Base-by-base conservation (phyloP, 2,329 filamentous ascomycete species). In the Chrysoporthe deuterocubensis region DNA sequence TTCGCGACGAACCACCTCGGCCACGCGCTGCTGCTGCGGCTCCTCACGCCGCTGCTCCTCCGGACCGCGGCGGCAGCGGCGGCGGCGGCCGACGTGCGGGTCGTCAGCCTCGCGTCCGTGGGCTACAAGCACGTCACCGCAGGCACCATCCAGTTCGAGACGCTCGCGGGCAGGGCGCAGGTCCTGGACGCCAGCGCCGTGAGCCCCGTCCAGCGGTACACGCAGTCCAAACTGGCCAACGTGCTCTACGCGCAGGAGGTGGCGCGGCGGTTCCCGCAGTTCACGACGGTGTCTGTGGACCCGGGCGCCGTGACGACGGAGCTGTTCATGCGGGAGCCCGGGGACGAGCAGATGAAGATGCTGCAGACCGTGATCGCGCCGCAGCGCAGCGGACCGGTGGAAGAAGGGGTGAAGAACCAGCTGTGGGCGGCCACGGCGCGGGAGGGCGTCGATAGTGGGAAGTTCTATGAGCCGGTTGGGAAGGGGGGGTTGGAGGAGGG, bases 1-100 rank as follows among this genome's bases (percentile, higher is more conserved):
- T 50, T 50, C 46, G 46, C 46, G 6, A 80, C 78, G 1, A 84
- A 83, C 64, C 80, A 82, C 68, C 69, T 83, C 11, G 80, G 80
- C 4, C 81, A 82, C 50, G 80, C 80, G 5, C 74, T 80, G 5
- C 74, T 83, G 4, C 75, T 74, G 13, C 74, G 76, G 59, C 72
- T 78, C 4, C 69, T 81, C 32, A 14, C 64, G 52, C 71, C 70
- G 9, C 66, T 54, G 3, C 58, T 73, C 48, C 13, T 42, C 67
- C 8, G 40, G 48, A 40, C 46, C 46, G n/a, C 44, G 7, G 16
- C 6, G 8, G 2, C 56, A 9, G 18, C 46, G 32, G 37, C 46
- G 8, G 18, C 44, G 7, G 16, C 1, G n/a, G 1, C 56, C 46
- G 32, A 63, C 50, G 63, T 66, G 32, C 64, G 71, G 9, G 58